phyloP scores from a whole-genome alignment of 495 filamentous ascomycete genomes.

The Elasticomyces elasticus region DNA sequence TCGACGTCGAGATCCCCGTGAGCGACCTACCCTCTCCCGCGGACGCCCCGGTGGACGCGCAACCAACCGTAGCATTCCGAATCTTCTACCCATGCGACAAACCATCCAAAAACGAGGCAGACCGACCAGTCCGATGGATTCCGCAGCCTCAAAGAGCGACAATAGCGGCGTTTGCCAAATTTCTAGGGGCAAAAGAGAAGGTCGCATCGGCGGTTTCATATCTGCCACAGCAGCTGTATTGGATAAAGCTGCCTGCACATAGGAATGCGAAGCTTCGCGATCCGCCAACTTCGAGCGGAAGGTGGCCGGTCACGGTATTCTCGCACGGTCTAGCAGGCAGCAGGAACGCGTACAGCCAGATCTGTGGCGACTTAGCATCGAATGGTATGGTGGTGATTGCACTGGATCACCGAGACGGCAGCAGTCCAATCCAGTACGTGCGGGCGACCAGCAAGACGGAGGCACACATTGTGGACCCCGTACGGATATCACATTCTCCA shows the following conservation, averaged over 20 bases:
- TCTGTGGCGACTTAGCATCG: constrained; percentile 59
- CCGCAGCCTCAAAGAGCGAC: constrained; percentile 61
- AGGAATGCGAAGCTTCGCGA: constrained; percentile 40
- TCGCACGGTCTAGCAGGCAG: constrained; percentile 70
- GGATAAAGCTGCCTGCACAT: constrained; percentile 50
- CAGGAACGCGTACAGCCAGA: constrained; percentile 63
- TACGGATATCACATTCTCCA: constrained; percentile 42
- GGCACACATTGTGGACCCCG: constrained; percentile 35
- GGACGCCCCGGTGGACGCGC: constrained; percentile 40
- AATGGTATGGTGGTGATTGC: constrained; percentile 67
- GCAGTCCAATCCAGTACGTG: constrained; percentile 54
- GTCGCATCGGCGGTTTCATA: constrained; percentile 53
- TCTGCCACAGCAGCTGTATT: constrained; percentile 56
- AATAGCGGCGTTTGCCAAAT: constrained; percentile 56
- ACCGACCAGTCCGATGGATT: constrained; percentile 52
- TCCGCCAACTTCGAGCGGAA: constrained; percentile 37
- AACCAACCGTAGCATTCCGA: constrained; percentile 61
- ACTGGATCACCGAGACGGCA: constrained; percentile 68
- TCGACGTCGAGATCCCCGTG: constrained; percentile 64
- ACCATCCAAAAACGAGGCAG: constrained; percentile 24
- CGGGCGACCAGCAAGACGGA: constrained; percentile 26
- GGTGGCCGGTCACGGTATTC: constrained; percentile 72
- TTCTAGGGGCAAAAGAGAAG: constrained; percentile 47
- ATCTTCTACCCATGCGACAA: constrained; percentile 60
- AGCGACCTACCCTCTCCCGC: constrained; percentile 45